Percentiles rank a stretch among this genome's conserved stretches.
Evolutionary conservation across 129 eudicot species (phyloP).

Genomic region (Centrapalus pauciflorus): DNA sequence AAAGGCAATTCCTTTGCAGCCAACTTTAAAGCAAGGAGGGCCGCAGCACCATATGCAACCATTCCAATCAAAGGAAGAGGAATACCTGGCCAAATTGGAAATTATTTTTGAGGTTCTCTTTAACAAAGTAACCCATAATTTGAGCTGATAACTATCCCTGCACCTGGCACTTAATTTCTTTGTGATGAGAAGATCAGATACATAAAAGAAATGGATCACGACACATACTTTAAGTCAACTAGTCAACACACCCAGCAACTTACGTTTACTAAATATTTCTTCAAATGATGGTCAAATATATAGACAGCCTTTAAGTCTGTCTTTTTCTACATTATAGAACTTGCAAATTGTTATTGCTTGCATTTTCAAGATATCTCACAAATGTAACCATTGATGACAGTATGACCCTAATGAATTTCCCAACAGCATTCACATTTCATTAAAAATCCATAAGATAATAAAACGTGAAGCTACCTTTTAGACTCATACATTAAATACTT

Average conservation of each 20-base stretch:
- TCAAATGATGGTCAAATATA: background rate
- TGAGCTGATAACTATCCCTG: background rate
- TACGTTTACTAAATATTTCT: background rate
- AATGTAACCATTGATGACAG: background rate
- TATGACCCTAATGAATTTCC: background rate
- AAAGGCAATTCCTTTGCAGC: slow-evolving; percentile 43
- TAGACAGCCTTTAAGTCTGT: background rate
- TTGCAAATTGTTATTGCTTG: background rate
- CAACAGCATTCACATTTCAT: background rate
- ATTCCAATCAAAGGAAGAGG: slow-evolving; percentile 96
- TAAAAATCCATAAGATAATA: background rate
- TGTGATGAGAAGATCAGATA: background rate
- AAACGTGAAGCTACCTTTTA: background rate
- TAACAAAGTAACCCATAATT: slow-evolving; percentile 5
- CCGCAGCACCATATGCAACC: slow-evolving; percentile 78
- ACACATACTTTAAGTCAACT: background rate
- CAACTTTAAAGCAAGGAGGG: slow-evolving; percentile 58
- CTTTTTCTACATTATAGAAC: background rate
- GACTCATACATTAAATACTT: background rate
- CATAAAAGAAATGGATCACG: background rate
- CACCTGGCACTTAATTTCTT: background rate
- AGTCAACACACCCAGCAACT: too few species aligned
- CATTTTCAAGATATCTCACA: background rate
- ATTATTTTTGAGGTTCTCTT: slow-evolving; percentile 8
- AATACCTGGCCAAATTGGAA: slow-evolving; percentile 62